Evolutionary conservation across 257 asterid genomes (phyloP).

Genomic region (Solanum okadae): DNA sequence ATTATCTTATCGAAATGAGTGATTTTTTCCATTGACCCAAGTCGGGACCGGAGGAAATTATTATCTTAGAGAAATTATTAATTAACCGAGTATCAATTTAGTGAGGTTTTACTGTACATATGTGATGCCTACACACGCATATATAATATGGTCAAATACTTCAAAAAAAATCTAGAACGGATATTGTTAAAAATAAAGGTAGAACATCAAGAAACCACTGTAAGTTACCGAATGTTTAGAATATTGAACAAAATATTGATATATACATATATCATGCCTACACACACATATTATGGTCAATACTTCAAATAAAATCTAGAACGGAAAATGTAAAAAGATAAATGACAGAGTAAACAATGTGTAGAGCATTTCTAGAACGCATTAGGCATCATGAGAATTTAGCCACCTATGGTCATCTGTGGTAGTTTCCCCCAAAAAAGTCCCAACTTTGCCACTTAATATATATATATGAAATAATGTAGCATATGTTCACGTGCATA

Average conservation of each 20-base stretch:
- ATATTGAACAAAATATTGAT: not conserved
- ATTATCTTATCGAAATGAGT: no score
- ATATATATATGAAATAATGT: not conserved
- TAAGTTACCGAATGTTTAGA: not conserved
- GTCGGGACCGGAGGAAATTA: no score
- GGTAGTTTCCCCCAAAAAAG: not conserved
- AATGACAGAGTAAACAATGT: not conserved
- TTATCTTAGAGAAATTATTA: no score
- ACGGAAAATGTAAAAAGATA: not conserved
- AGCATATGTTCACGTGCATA: not conserved
- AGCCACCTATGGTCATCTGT: not conserved
- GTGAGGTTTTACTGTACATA: not conserved
- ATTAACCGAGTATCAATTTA: no score
- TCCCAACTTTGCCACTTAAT: not conserved
- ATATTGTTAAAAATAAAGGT: not conserved
- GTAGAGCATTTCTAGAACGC: not conserved
- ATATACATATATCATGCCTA: not conserved
- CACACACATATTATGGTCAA: not conserved
- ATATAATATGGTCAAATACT: not conserved
- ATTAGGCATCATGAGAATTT: not conserved
- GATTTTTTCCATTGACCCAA: no score
- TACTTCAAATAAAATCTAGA: not conserved
- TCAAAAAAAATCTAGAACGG: not conserved
- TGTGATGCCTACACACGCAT: not conserved
- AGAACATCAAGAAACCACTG: not conserved